A percentile compares a stretch with the other conserved stretches of the same genome.
Conservation (phyloP, 208 protist species). For the Acanthamoeba pearcei region DNA sequence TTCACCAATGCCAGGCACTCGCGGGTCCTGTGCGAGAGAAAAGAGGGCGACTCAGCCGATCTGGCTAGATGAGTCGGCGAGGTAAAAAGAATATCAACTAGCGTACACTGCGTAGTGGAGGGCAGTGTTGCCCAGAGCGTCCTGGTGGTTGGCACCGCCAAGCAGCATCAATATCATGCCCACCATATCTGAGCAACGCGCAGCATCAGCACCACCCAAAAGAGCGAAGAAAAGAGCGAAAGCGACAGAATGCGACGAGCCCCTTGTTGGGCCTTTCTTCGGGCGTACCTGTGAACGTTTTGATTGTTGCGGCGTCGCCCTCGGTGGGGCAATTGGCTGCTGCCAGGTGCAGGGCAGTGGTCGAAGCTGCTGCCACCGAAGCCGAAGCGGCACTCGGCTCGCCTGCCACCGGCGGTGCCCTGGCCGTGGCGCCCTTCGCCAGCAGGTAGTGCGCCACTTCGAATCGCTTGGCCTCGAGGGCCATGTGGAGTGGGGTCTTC, state of each 20-base stretch:
- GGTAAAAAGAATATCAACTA: background rate
- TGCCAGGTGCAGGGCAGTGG: background rate
- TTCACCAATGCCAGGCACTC: background rate
- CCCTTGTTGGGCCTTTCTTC: background rate
- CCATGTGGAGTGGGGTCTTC: background rate
- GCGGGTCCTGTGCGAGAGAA: background rate
- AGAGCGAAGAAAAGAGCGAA: background rate
- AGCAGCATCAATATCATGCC: constrained; percentile 22
- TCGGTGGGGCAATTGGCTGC: background rate
- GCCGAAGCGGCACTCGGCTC: background rate
- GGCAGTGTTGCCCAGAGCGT: constrained; percentile 1
- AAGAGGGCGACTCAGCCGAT: background rate
- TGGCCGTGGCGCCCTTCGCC: constrained; percentile 6
- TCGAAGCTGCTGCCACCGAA: background rate
- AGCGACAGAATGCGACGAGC: background rate
- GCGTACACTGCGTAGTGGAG: constrained; percentile 18
- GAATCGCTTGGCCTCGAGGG: constrained; percentile 4
- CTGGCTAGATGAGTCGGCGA: background rate
- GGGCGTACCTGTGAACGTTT: constrained; percentile 10
- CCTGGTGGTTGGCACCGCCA: background rate
- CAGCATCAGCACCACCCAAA: background rate
- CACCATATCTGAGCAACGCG: background rate
- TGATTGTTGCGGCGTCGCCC: background rate
- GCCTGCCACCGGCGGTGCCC: too few species aligned
- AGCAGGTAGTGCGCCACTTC: constrained; percentile 44